Percentiles rank a stretch among this genome's conserved stretches.
phyloP scores from a whole-genome alignment of 1,139 yeast genomes.

The Kodamaea anthophila region DNA sequence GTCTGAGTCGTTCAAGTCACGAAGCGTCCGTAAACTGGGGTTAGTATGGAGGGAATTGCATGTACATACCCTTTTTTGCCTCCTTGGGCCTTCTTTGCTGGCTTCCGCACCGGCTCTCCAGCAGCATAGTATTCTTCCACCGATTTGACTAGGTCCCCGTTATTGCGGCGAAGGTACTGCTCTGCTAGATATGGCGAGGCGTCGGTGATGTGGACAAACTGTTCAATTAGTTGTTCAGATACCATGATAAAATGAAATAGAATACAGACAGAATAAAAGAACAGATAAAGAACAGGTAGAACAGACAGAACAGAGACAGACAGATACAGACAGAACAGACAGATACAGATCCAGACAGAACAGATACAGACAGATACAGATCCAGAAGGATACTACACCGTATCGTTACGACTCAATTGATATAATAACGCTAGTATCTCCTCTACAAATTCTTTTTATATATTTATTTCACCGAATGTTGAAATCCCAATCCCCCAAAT shows the following conservation, averaged over 20 bases:
- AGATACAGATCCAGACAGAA: too few relatives aligned
- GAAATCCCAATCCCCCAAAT: constrained; percentile 36
- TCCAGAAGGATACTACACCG: too few relatives aligned
- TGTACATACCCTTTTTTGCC: constrained; percentile 7
- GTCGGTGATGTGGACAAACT: constrained; percentile 44
- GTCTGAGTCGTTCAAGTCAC: constrained; percentile 44
- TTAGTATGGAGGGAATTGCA: too few relatives aligned
- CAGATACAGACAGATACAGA: too few relatives aligned
- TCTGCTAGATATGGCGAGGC: constrained; percentile 36
- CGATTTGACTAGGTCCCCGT: constrained; percentile 33
- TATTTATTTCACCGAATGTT: constrained; percentile 27
- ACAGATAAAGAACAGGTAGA: too few relatives aligned
- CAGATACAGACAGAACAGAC: too few relatives aligned
- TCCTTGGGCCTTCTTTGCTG: too few relatives aligned
- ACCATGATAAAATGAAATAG: too few relatives aligned
- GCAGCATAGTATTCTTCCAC: constrained; percentile 39
- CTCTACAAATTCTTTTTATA: constrained; percentile 3
- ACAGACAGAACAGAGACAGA: too few relatives aligned
- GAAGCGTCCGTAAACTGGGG: constrained; percentile 46
- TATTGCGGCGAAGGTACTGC: constrained; percentile 37
- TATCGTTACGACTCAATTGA: too few relatives aligned
- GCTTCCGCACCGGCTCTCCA: constrained; percentile 8
- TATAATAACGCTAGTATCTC: too few relatives aligned
- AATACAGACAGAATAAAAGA: too few relatives aligned
- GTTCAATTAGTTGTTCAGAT: constrained; percentile 33